phyloP scores from a whole-genome alignment of 805 yeast genomes.

The Pichia nakasei region DNA sequence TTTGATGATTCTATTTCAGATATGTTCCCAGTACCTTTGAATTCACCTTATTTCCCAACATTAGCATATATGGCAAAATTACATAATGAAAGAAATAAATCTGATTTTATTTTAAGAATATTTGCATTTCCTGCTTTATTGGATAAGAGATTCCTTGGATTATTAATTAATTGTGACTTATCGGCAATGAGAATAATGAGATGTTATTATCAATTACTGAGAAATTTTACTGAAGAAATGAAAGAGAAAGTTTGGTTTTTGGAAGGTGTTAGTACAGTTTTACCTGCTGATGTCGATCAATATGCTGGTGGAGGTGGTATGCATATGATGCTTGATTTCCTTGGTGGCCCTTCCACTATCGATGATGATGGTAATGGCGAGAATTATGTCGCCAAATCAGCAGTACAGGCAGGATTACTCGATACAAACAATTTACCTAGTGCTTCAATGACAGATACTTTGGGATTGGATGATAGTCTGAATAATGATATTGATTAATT shows the following conservation, averaged over 20 bases:
- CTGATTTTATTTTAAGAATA: constrained; percentile 77
- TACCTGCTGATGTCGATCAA: constrained; percentile 88
- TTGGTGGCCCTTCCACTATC: constrained; percentile 51
- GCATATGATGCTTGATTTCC: constrained; percentile 85
- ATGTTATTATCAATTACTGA: constrained; percentile 70
- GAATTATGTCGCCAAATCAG: constrained; percentile 36
- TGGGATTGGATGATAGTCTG: constrained; percentile 43
- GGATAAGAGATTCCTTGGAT: constrained; percentile 68
- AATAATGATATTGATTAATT: constrained; percentile 4
- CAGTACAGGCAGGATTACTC: constrained; percentile 37
- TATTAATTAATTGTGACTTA: constrained; percentile 76
- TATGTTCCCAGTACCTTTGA: constrained; percentile 73
- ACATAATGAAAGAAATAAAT: constrained; percentile 70
- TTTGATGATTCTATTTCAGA: constrained; percentile 82
- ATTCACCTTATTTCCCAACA: constrained; percentile 83
- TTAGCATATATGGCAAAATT: constrained; percentile 78
- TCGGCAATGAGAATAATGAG: constrained; percentile 88
- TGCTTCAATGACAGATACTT: constrained; percentile 33
- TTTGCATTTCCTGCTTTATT: constrained; percentile 90
- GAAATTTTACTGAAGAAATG: constrained; percentile 79
- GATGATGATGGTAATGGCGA: constrained; percentile 25
- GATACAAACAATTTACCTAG: constrained; percentile 53
- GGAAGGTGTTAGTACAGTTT: constrained; percentile 81
- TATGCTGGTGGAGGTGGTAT: constrained; percentile 87
- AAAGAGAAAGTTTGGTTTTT: constrained; percentile 88